Base-by-base conservation (phyloP, 2,329 filamentous ascomycete genomes). In the Amylocarpus encephaloides region DNA sequence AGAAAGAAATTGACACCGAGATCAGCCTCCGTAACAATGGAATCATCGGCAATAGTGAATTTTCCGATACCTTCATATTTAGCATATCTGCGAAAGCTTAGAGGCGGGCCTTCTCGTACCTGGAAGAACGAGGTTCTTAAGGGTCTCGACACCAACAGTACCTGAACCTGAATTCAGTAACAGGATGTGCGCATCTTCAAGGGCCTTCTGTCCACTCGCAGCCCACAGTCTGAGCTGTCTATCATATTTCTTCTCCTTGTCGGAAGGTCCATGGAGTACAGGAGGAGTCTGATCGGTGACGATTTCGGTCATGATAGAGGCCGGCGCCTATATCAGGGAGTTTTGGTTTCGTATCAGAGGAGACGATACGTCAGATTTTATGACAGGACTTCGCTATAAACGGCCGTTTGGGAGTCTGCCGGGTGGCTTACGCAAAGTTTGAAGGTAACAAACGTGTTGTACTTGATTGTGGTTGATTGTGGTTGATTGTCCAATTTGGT, bases 1-100 rank as follows among this genome's bases (percentile, higher is more conserved):
- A 98, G 75, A 64, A 98, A 98, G 76, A 98, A 98, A 70, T 98
- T 98, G 55, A 96, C 85, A 4, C 94, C 93, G 36, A 98, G 73
- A 63, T 98, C 93, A 38, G 82, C 76, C 59, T 95, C 85, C 1
- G 73, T 75, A n/a, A 98, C 91, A 2, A 77, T 68, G 1, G 82
- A 79, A 6, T 86, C 82, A 63, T 98, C 93, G 46, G 86, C 85
- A 54, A 98, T 95, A 0, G 88, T 94, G 67, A 96, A 98, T 22
- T 82, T 80, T 7, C 93, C 94, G 61, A 97, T 86, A 3, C 91
- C 85, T 84, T n/a, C 1, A 16, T 5, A n/a, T 11, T 16, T 18
- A 52, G 50, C 12, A 22, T 19, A 26, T 35, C 29, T 29, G 63
- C 48, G 45, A 36, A 12, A 30, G 26, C 11, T 43, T 15, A 15